Evolutionary conservation across 371 early-diverging fungal species (phyloP).

Genomic region (Mortierella sp.): DNA sequence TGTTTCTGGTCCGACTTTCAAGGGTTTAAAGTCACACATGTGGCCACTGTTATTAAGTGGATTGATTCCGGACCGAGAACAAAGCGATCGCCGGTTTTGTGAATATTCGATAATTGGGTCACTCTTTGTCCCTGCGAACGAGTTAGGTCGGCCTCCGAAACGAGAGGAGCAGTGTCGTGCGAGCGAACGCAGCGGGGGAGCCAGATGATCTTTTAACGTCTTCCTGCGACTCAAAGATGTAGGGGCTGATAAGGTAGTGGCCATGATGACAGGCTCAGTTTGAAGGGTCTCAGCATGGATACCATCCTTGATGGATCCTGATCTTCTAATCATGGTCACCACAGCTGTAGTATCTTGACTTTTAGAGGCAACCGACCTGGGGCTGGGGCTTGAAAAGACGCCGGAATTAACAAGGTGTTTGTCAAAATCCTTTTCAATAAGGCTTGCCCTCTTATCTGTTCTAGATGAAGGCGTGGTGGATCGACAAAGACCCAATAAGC

Average conservation of each 20-base stretch:
- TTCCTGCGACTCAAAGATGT: slow-evolving; percentile 15
- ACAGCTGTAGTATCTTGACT: neutral
- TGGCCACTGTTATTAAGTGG: slow-evolving; percentile 5
- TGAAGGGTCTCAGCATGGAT: neutral
- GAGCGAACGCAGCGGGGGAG: slow-evolving; percentile 32
- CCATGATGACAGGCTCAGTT: neutral
- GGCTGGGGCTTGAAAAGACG: neutral
- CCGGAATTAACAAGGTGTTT: neutral
- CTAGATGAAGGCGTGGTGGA: neutral
- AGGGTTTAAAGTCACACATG: slow-evolving; percentile 41
- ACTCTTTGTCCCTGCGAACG: slow-evolving; percentile 40
- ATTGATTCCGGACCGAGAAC: slow-evolving; percentile 8
- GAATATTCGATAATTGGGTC: slow-evolving; percentile 19
- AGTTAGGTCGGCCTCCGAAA: slow-evolving; percentile 36
- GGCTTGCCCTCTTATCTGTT: neutral
- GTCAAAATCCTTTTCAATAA: neutral
- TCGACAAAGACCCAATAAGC: neutral
- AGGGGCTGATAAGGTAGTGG: neutral
- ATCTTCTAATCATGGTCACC: neutral
- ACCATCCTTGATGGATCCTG: neutral
- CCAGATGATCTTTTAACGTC: slow-evolving; percentile 31
- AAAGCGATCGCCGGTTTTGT: slow-evolving; percentile 1
- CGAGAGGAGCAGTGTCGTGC: slow-evolving; percentile 47
- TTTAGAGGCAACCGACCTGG: neutral
- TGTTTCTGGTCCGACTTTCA: slow-evolving; percentile 35